phyloP scores from a whole-genome alignment of 345 rosid species.

The Psidium friedrichsthalianum region DNA sequence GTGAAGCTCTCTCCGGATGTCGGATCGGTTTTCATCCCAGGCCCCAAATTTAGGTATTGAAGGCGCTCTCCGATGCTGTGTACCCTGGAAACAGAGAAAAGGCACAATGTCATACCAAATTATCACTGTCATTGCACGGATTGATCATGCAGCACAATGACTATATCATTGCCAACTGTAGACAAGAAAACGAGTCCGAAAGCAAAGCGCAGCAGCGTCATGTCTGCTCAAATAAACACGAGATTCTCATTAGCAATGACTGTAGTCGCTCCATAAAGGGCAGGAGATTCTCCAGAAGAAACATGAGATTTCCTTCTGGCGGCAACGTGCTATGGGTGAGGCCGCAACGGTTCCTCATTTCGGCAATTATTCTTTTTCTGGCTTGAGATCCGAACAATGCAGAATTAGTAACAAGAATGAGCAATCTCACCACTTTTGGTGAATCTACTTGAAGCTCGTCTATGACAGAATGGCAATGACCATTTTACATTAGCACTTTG shows the following conservation, averaged over 20 bases:
- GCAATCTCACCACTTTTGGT: background rate
- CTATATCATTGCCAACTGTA: background rate
- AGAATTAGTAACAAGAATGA: background rate
- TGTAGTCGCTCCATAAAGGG: background rate
- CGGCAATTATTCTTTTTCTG: background rate
- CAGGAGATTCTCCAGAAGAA: background rate
- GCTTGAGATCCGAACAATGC: background rate
- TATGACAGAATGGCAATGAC: background rate
- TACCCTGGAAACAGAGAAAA: background rate
- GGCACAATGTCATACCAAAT: background rate
- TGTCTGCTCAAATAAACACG: background rate
- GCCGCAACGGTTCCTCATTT: background rate
- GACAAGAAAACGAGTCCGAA: background rate
- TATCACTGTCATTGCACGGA: background rate
- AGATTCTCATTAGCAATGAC: background rate
- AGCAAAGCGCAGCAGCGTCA: background rate
- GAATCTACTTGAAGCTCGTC: background rate
- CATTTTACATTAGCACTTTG: background rate
- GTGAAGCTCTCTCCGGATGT: conserved; percentile 37
- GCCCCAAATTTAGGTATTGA: conserved; percentile 50
- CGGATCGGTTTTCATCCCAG: conserved; percentile 47
- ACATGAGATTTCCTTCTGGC: background rate
- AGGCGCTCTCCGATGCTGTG: conserved; percentile 22
- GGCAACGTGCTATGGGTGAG: background rate
- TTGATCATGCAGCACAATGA: background rate